Conservation (phyloP, 441 rosid genomes). For the Euphorbia corollata region DNA sequence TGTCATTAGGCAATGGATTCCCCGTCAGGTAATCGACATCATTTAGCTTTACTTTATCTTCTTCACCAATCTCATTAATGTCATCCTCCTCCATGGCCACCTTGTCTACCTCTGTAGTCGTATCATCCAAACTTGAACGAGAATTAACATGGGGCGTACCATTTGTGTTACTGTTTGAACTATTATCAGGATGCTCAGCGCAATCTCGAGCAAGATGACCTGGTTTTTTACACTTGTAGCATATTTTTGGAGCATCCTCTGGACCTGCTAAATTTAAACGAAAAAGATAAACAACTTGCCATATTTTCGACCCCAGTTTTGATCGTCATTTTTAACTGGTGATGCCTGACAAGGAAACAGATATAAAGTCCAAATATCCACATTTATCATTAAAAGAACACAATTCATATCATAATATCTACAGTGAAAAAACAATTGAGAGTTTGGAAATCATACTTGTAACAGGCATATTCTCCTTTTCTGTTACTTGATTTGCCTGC, state of each 20-base stretch:
- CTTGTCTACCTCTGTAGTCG: conserved; percentile 45
- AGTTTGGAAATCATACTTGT: conserved; percentile 30
- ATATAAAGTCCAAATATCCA: background rate
- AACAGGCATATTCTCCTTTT: conserved; percentile 35
- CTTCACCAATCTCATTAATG: conserved; percentile 78
- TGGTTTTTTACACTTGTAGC: conserved; percentile 75
- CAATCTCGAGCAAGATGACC: conserved; percentile 92
- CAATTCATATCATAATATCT: background rate
- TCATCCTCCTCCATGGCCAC: conserved; percentile 90
- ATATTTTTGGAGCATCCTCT: conserved; percentile 66
- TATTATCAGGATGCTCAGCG: conserved; percentile 48
- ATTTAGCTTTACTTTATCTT: conserved; percentile 75
- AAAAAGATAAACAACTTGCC: background rate
- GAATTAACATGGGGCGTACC: conserved; percentile 24
- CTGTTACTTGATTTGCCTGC: conserved; percentile 27
- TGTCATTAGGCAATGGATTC: conserved; percentile 66
- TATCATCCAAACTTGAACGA: conserved; percentile 16
- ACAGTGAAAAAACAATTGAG: background rate
- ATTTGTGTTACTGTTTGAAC: conserved; percentile 23
- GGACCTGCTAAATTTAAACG: conserved; percentile 39
- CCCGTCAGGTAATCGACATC: conserved; percentile 90
- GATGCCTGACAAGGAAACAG: too few species aligned
- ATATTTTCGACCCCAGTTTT: background rate
- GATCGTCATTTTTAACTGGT: too few species aligned
- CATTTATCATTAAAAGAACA: background rate